Base-by-base conservation (phyloP, 176 grass and related monocot species). In the Juncus inflexus region DNA sequence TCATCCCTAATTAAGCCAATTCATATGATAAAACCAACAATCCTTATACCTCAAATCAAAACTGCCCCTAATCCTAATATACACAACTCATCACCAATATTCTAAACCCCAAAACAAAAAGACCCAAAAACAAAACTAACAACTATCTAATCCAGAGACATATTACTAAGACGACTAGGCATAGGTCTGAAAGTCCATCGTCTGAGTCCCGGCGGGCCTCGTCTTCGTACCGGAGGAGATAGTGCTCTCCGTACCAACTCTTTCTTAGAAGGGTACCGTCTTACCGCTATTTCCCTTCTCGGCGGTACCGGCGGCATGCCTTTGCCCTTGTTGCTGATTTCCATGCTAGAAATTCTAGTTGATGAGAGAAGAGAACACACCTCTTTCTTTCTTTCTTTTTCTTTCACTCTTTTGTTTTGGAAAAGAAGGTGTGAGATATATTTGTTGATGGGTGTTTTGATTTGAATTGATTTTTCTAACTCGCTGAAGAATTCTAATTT, bases 181-280 rank as follows among this genome's bases (percentile, higher is more conserved):
- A 65, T 64, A 6, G 79, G 81, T 45, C 76, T 73, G 87, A 96
- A 96, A 81, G 61, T 85, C 87, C 87, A 87, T 55, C 65, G 60
- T 69, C 84, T 67, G 5, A 77, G 73, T 4, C 62, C 59, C 4
- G 62, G 78, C 0, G 79, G 58, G 3, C 70, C 64, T 47, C 53
- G 66, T 1, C 78, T 61, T 51, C 64, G 37, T 42, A 63, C 49
- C 2, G 82, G 82, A 55, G 86, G 86, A 11, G 73, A 78, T 14
- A 95, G 82, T 60, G 77, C 86, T 61, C 90, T 74, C 41, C 83
- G 61, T 52, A 95, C 71, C 74, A 95, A 62, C 79, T 95, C 90
- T 61, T 86, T 66, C 74, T 66, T 74, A 8, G 42, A 70, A 3
- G 78, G 63, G 10, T 49, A 15, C 54, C 59, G 62, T 12, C 59